A percentile compares a stretch with the other conserved stretches of the same genome.
phyloP scores from a whole-genome alignment of 257 asterid genomes.

The Oldenlandia corymbosa region DNA sequence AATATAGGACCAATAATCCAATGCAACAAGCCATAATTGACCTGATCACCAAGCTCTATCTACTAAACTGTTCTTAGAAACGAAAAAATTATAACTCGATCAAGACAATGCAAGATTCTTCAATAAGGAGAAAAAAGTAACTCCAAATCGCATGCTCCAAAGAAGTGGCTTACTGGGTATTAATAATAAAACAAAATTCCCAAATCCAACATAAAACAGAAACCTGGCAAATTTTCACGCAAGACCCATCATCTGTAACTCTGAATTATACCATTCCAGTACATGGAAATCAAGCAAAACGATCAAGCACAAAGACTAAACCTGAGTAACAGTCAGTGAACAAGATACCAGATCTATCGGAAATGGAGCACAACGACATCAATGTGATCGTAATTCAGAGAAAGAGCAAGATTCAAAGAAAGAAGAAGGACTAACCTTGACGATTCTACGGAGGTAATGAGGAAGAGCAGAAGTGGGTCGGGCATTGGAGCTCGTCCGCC shows the following conservation, averaged over 20 bases:
- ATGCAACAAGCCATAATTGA: neutral
- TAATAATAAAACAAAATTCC: neutral
- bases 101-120: neutral
- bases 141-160: neutral
- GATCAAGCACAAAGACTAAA: neutral
- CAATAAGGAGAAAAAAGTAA: neutral
- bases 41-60: neutral
- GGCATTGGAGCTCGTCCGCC: constrained; percentile 55
- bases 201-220: neutral
- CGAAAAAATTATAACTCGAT: neutral
- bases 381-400: neutral
- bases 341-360: constrained; percentile 23
- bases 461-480: constrained; percentile 73
- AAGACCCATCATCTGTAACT: too few species aligned
- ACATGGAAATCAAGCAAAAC: neutral
- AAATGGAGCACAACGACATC: neutral
- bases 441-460: constrained; percentile 82
- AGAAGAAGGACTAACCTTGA: constrained; percentile 54
- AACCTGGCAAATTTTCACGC: neutral
- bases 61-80: neutral
- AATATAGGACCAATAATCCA: neutral
- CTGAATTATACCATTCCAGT: neutral
- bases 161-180: neutral
- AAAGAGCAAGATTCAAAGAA: neutral
- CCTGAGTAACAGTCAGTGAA: neutral